Percentiles rank a stretch among this genome's conserved stretches.
These are phyloP conservation scores for Chionographis japonica DNA, from an alignment of 106 monocot genomes.

Conservation along the genomic window DNA sequence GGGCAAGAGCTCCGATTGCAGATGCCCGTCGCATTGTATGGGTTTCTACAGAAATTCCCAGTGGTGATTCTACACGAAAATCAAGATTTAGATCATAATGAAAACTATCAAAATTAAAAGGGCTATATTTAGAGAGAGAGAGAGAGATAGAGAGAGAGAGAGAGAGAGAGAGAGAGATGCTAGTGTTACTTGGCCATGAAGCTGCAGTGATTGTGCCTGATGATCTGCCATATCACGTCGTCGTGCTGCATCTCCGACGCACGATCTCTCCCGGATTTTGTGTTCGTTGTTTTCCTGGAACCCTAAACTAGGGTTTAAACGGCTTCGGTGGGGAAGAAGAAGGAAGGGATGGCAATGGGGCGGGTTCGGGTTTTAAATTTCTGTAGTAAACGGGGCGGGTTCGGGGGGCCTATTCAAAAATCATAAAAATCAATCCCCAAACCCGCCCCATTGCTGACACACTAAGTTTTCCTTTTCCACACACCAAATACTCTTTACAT, in stretches of 20 bases:
- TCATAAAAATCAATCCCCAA: no score
- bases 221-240: conserved; percentile 92
- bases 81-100: not conserved
- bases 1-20: conserved; percentile 97
- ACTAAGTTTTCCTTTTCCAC: no score
- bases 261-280: not conserved
- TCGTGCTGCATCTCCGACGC: conserved; percentile 74
- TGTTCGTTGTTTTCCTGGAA: no score
- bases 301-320: no score
- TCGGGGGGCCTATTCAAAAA: no score
- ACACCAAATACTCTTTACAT: no score
- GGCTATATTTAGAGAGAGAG: not conserved
- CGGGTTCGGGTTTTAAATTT: no score
- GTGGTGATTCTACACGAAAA: conserved; percentile 57
- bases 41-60: conserved; percentile 85
- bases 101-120: not conserved
- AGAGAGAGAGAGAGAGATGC: not conserved
- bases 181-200: conserved; percentile 95
- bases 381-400: no score
- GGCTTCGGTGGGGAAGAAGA: no score
- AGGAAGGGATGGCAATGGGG: no score
- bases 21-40: conserved; percentile 80
- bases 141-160: not conserved
- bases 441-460: no score
- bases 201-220: conserved; percentile 97